phyloP scores from a whole-genome alignment of 306 rosid genomes.

The Malus sylvestris region DNA sequence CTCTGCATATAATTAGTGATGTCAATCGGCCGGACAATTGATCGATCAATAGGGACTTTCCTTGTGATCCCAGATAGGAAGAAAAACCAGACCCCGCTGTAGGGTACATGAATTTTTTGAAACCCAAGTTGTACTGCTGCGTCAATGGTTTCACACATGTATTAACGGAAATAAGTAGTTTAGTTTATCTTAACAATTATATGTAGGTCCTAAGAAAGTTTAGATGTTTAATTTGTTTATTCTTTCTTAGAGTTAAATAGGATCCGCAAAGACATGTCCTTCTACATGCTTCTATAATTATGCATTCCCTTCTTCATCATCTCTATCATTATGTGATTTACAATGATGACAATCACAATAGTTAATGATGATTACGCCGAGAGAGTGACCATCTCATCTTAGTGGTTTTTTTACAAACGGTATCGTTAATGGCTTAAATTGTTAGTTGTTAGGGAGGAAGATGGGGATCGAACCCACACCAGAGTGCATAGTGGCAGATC shows the following conservation, averaged over 20 bases:
- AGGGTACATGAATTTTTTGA: conserved; percentile 7
- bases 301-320: conserved; percentile 1
- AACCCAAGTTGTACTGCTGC: background rate
- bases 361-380: conserved; percentile 1
- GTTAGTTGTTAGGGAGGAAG: too few relatives aligned
- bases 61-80: conserved; percentile 21
- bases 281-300: conserved; percentile 16
- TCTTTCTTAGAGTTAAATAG: conserved; percentile 15
- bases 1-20: background rate
- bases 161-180: background rate
- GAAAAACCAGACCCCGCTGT: background rate
- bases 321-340: conserved; percentile 1
- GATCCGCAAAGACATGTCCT: conserved; percentile 9
- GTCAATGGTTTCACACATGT: conserved; percentile 6
- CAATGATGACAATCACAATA: conserved; percentile 23
- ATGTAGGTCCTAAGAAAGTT: background rate
- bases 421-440: too few relatives aligned
- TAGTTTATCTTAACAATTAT: background rate
- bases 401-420: too few relatives aligned
- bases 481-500: too few relatives aligned
- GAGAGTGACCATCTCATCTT: background rate
- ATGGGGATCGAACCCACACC: fast-evolving
- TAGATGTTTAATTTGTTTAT: background rate
- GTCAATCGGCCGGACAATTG: background rate
- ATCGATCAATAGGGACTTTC: conserved; percentile 4